These are phyloP conservation scores for Beta lomatogona DNA, from an alignment of 179 eudicot species.

Conservation along the genomic window DNA sequence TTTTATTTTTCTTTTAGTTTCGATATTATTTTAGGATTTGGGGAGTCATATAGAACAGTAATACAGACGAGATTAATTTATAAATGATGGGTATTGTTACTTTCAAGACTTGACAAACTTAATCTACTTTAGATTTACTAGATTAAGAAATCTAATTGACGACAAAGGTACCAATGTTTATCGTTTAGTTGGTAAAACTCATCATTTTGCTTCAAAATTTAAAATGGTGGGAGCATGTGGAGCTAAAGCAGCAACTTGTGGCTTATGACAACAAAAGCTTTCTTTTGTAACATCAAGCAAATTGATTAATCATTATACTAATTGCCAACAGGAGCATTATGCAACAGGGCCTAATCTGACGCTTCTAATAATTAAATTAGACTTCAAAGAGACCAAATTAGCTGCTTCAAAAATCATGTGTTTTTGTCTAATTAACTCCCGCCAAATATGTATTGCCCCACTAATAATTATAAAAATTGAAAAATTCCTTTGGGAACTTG, in stretches of 20 bases:
- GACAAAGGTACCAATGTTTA: neutral
- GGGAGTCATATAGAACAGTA: too few relatives aligned
- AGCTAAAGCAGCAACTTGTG: conserved; percentile 18
- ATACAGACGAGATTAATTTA: too few relatives aligned
- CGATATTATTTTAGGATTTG: too few relatives aligned
- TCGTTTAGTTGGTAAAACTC: conserved; percentile 20
- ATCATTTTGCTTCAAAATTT: conserved; percentile 18
- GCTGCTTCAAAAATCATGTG: neutral
- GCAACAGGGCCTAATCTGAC: conserved; percentile 3
- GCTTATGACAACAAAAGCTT: neutral
- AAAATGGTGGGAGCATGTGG: conserved; percentile 19
- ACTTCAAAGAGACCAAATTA: neutral
- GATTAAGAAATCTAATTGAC: neutral
- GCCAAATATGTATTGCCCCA: neutral
- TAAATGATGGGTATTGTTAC: too few relatives aligned
- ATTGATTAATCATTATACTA: conserved; percentile 21
- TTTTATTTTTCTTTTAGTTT: too few relatives aligned
- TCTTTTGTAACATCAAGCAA: neutral
- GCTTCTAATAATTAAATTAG: conserved; percentile 14
- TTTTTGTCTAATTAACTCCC: neutral
- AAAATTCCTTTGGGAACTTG: neutral
- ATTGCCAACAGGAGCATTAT: conserved; percentile 5
- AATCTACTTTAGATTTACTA: neutral
- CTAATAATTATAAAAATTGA: neutral
- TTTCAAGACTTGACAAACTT: neutral